Evolutionary conservation across 1,284 basidiomycete genomes (phyloP), one percentile per base, ranked within the genome.

Genomic region (Cutaneotrichosporon dermatis): DNA sequence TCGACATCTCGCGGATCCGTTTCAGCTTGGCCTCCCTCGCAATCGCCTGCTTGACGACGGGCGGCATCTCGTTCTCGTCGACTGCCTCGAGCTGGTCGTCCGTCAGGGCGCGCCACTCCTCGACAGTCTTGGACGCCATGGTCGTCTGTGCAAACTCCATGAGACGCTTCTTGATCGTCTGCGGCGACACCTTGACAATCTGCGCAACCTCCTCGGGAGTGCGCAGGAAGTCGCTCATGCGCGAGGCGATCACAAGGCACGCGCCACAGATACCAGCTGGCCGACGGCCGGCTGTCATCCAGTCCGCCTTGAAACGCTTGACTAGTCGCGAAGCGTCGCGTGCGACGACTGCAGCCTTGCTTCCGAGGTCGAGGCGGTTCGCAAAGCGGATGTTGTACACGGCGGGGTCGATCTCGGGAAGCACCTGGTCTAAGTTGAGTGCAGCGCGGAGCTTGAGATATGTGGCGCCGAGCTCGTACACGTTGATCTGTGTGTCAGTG

Each of bases 231-330:
- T 97, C 93, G 79, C 96, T 97, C 96, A 99, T 99, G 16, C 96
- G 86, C 37, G 93, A 95, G 0, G 96, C 96, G 15, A 99, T 85
- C 42, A 99, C 83, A 12, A 99, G 83, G 40, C 91, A 92, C 0
- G 96, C 96, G 36, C 96, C 96, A 75, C 95, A 98, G 60, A 99
- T 94, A 13, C 96, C 96, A 0, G 96, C 92, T 0, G 96, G 96
- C 10, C 96, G 85, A 45, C 96, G 86, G 41, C 96, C 96, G 36
- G 89, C 87, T 6, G 90, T 89, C 85, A 99, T 93, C 95, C 95
- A 99, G 78, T 99, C 96, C 34, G 92, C 85, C 71, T 93, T 89
- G 79, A 99, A 98, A 34, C 96, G 89, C 63, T 90, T 87, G 15
- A 98, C 92, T 52, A 99, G 88, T 0, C 95, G 88, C 1, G 92